These are phyloP conservation scores for Brettanomyces naardenensis DNA, from an alignment of 805 yeast genomes.

Conservation along the genomic window DNA sequence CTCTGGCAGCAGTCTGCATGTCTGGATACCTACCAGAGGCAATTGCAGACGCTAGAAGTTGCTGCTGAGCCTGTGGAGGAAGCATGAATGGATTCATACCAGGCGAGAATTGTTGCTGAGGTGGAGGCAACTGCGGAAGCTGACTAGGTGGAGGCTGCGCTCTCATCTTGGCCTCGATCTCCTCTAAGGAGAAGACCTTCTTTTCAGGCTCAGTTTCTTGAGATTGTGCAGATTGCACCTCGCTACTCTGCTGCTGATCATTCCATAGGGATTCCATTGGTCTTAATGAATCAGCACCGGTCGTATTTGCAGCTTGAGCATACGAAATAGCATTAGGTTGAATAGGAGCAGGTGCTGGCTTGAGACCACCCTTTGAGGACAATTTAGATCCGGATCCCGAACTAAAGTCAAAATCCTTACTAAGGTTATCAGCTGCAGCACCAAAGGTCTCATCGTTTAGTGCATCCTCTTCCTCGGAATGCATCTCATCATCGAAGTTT, in stretches of 20 bases:
- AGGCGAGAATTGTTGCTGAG: constrained; percentile 13
- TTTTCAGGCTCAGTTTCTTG: constrained; percentile 18
- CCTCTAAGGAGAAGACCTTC: constrained; percentile 66
- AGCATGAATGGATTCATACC: constrained; percentile 15
- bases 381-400: constrained; percentile 16
- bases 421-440: constrained; percentile 32
- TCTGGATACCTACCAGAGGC: constrained; percentile 27
- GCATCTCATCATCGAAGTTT: constrained; percentile 61
- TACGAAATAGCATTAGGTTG: constrained; percentile 28
- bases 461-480: constrained; percentile 54
- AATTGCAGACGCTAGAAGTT: constrained; percentile 23
- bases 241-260: constrained; percentile 16
- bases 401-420: constrained; percentile 62
- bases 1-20: constrained; percentile 24
- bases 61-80: constrained; percentile 26
- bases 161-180: constrained; percentile 72
- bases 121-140: constrained; percentile 15
- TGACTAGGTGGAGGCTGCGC: constrained; percentile 19
- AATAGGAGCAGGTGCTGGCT: constrained; percentile 18
- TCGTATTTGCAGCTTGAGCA: constrained; percentile 33
- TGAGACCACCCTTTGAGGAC: constrained; percentile 4
- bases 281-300: constrained; percentile 37
- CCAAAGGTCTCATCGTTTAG: constrained; percentile 80
- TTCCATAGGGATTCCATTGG: constrained; percentile 74
- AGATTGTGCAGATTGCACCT: constrained; percentile 5